These are phyloP conservation scores for Colletotrichum brevisporum DNA, from an alignment of 2,329 filamentous ascomycete species.

Conservation along the genomic window DNA sequence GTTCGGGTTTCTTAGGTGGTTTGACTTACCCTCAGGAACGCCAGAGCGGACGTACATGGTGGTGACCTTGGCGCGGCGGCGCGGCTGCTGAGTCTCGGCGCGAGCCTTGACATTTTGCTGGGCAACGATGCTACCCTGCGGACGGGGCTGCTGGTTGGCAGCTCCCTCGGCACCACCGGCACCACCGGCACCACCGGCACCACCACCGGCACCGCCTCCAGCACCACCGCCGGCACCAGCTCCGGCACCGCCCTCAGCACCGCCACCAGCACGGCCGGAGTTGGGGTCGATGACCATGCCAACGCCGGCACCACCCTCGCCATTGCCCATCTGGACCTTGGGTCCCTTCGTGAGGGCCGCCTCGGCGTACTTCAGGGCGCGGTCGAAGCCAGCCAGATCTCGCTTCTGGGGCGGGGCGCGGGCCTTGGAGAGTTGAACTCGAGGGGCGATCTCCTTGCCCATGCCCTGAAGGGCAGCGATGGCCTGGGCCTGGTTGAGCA, in stretches of 20 bases:
- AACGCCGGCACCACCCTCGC: conserved; percentile 17
- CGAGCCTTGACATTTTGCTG: conserved; percentile 39
- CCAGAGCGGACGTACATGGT: conserved; percentile 63
- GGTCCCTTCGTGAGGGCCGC: conserved; percentile 55
- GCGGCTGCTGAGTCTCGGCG: conserved; percentile 43
- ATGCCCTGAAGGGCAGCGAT: conserved; percentile 62
- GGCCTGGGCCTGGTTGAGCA: conserved; percentile 51
- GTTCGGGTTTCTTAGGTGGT: background rate
- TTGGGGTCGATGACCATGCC: conserved; percentile 1
- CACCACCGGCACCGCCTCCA: background rate
- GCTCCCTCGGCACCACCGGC: background rate
- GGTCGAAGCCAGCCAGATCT: conserved; percentile 57
- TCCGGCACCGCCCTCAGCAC: conserved; percentile 44
- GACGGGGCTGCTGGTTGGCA: conserved; percentile 2
- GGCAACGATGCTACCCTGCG: conserved; percentile 19
- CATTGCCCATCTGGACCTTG: conserved; percentile 56
- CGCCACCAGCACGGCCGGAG: conserved; percentile 24
- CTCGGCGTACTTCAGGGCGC: conserved; percentile 56
- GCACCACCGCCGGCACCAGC: conserved; percentile 25
- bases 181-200: conserved; percentile 10
- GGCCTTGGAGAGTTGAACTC: conserved; percentile 45
- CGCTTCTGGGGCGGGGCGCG: conserved; percentile 49
- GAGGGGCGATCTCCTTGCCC: conserved; percentile 64
- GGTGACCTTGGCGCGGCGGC: conserved; percentile 59
- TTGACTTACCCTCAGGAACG: conserved; percentile 55